Conservation (phyloP, 1,139 yeast species). For the Debaryomyces robertsiae region DNA sequence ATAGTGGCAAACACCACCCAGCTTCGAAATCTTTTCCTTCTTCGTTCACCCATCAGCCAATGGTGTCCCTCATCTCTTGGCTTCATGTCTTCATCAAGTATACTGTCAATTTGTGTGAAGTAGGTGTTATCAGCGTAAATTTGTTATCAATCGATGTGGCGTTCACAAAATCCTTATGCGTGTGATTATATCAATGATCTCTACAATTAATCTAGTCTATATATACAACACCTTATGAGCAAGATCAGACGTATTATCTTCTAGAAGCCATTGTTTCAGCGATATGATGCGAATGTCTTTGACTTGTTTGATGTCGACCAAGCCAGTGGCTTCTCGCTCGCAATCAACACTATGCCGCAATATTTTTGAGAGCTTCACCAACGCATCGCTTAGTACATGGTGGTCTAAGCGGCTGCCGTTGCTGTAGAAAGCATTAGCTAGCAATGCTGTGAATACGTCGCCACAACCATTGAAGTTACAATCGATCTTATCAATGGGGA, state of each 20-base stretch:
- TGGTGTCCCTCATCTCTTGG: background rate
- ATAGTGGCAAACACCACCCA: background rate
- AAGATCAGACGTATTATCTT: constrained; percentile 14
- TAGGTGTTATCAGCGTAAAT: constrained; percentile 2
- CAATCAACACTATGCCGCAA: constrained; percentile 30
- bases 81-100: constrained; percentile 6
- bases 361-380: constrained; percentile 33
- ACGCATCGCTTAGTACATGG: constrained; percentile 28
- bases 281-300: constrained; percentile 35
- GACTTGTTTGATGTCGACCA: constrained; percentile 23
- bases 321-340: constrained; percentile 21
- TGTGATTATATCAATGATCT: constrained; percentile 1
- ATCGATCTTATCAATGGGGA: constrained; percentile 35
- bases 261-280: constrained; percentile 25
- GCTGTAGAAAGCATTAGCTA: constrained; percentile 36
- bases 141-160: constrained; percentile 9
- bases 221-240: constrained; percentile 13
- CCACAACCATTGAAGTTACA: constrained; percentile 51
- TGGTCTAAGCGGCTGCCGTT: constrained; percentile 27
- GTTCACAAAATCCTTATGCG: constrained; percentile 7
- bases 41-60: background rate
- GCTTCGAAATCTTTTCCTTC: background rate
- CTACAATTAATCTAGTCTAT: constrained; percentile 8
- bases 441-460: constrained; percentile 44
- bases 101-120: background rate